These are phyloP conservation scores for Leishmania turanica DNA, from an alignment of 208 protist species.

Conservation along the genomic window DNA sequence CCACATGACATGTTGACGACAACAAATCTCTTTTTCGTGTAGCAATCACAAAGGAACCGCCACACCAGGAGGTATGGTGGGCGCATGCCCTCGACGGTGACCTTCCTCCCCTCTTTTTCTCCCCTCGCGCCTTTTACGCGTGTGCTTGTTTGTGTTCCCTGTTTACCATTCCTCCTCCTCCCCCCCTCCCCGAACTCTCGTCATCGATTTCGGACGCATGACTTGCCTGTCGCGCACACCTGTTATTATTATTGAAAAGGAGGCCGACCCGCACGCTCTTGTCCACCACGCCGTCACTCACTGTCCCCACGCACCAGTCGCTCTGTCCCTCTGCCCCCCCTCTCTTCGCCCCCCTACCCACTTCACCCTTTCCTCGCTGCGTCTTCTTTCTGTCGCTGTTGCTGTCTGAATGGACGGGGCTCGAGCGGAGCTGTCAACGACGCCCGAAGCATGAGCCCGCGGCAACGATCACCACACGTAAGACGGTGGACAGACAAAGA, in stretches of 20 bases:
- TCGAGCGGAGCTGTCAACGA: no score
- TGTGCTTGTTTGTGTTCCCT: neutral
- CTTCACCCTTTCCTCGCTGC: neutral
- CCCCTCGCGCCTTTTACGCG: neutral
- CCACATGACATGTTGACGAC: neutral
- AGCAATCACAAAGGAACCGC: neutral
- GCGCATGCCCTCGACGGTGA: neutral
- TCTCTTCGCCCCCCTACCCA: neutral
- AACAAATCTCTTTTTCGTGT: neutral
- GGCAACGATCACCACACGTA: neutral
- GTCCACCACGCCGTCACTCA: neutral
- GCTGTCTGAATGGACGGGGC: neutral
- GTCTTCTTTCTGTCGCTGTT: neutral
- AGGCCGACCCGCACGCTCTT: neutral
- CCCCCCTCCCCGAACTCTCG: neutral
- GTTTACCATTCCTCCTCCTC: neutral
- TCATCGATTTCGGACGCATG: neutral
- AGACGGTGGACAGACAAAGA: neutral
- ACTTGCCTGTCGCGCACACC: neutral
- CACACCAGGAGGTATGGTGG: neutral
- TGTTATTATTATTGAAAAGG: neutral
- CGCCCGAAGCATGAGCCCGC: neutral
- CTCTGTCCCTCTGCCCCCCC: neutral
- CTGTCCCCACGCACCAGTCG: neutral
- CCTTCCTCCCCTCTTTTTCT: neutral